Evolutionary conservation across 345 rosid genomes (phyloP).

Genomic region (Psidium guajava): DNA sequence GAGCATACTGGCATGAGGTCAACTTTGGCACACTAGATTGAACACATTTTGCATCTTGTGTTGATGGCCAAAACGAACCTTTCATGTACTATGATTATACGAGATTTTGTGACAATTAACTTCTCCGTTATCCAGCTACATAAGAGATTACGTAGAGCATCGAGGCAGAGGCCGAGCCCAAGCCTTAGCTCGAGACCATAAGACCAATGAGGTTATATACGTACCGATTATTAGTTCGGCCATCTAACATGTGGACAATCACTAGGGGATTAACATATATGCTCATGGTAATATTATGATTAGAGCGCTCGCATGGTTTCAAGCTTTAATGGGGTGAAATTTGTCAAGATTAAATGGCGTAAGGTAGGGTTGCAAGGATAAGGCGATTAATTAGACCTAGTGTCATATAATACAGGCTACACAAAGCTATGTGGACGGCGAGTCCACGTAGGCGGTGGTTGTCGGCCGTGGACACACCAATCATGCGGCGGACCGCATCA

Average conservation of each 20-base stretch:
- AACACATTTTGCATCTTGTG: background rate
- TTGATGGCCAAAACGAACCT: background rate
- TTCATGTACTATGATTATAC: background rate
- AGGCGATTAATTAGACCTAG: background rate
- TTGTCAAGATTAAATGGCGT: background rate
- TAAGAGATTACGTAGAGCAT: background rate
- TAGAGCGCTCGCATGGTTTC: background rate
- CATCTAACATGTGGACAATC: background rate
- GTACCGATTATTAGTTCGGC: background rate
- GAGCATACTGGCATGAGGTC: background rate
- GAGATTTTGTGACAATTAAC: background rate
- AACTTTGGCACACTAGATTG: background rate
- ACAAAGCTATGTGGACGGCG: background rate
- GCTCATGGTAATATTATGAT: background rate
- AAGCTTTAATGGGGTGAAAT: background rate
- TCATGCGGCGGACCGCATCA: slow-evolving; percentile 77
- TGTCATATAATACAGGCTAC: background rate
- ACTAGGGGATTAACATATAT: background rate
- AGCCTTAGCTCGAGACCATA: background rate
- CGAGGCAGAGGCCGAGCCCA: background rate
- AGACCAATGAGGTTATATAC: background rate
- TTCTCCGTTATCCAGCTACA: background rate
- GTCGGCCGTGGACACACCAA: slow-evolving; percentile 59
- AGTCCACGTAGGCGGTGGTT: slow-evolving; percentile 67
- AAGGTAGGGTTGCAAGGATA: background rate